Conservation (phyloP, 1,139 yeast genomes). For the Pichia inconspicua region DNA sequence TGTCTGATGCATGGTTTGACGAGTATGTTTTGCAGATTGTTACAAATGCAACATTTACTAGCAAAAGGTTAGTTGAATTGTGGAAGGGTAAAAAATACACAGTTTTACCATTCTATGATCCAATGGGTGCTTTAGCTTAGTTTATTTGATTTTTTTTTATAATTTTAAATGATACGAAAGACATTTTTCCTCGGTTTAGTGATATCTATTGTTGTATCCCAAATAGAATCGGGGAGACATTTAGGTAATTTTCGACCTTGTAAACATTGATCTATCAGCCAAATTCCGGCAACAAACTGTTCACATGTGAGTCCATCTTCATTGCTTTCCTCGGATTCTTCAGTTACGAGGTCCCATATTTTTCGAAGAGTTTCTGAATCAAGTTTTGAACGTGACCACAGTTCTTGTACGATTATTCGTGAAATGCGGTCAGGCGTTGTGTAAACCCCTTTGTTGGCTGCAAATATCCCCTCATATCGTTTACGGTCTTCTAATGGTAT, state of each 20-base stretch:
- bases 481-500: conserved; percentile 55
- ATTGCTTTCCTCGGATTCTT: conserved; percentile 10
- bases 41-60: conserved; percentile 42
- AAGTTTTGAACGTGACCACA: conserved; percentile 75
- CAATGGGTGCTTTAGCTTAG: conserved; percentile 56
- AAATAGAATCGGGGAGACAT: conserved; percentile 46
- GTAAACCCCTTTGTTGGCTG: conserved; percentile 48
- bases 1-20: conserved; percentile 62
- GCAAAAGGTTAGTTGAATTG: conserved; percentile 36
- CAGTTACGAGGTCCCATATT: conserved; percentile 68
- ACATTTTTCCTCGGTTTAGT: not conserved
- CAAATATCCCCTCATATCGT: conserved; percentile 91
- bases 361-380: conserved; percentile 54
- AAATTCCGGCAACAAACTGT: conserved; percentile 87
- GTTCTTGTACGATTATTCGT: conserved; percentile 61
- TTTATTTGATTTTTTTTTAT: not conserved
- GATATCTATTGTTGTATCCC: conserved; percentile 34
- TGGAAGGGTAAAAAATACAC: conserved; percentile 44
- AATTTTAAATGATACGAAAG: not conserved
- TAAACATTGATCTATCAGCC: conserved; percentile 93
- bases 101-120: conserved; percentile 59
- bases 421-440: conserved; percentile 32
- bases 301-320: conserved; percentile 76
- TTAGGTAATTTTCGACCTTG: conserved; percentile 87
- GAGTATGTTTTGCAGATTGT: conserved; percentile 63